These are phyloP conservation scores for Circinella umbellata DNA, from an alignment of 371 early-diverging fungal genomes.

Conservation along the genomic window DNA sequence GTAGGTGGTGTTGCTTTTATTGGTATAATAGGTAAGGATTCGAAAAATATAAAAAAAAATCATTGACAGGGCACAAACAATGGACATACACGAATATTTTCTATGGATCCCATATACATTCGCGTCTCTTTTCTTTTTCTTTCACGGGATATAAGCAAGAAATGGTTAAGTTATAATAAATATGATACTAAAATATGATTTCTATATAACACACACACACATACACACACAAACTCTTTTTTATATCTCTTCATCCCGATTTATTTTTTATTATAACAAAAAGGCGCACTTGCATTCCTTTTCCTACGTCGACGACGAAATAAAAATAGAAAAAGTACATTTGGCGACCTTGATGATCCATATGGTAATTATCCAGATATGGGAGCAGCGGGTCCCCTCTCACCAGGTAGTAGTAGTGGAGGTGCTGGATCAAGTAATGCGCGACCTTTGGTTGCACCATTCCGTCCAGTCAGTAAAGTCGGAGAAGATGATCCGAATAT, in stretches of 20 bases:
- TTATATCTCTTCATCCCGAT: no score
- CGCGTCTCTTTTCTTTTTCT: no score
- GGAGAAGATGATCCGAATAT: slow-evolving; percentile 8
- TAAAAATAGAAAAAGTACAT: slow-evolving; percentile 1
- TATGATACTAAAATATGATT: background rate
- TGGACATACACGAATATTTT: background rate
- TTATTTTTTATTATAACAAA: background rate
- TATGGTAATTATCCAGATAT: slow-evolving; percentile 6
- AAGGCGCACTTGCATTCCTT: slow-evolving; percentile 10
- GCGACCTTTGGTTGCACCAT: slow-evolving; percentile 18
- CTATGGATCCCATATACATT: background rate
- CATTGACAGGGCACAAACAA: no score
- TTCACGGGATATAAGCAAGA: no score
- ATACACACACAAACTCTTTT: no score
- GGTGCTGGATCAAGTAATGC: slow-evolving; percentile 13
- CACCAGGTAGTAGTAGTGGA: background rate
- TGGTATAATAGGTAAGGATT: slow-evolving; percentile 12
- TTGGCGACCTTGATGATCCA: slow-evolving; percentile 3
- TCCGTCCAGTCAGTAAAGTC: slow-evolving; percentile 17
- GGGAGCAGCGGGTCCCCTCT: slow-evolving; percentile 5
- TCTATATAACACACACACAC: no score
- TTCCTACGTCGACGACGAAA: slow-evolving; percentile 10
- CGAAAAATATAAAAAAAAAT: no score
- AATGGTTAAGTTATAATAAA: no score
- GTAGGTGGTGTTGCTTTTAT: slow-evolving; percentile 16